Conservation (phyloP, 2,329 filamentous ascomycete species). For the Colletotrichum paranaense region DNA sequence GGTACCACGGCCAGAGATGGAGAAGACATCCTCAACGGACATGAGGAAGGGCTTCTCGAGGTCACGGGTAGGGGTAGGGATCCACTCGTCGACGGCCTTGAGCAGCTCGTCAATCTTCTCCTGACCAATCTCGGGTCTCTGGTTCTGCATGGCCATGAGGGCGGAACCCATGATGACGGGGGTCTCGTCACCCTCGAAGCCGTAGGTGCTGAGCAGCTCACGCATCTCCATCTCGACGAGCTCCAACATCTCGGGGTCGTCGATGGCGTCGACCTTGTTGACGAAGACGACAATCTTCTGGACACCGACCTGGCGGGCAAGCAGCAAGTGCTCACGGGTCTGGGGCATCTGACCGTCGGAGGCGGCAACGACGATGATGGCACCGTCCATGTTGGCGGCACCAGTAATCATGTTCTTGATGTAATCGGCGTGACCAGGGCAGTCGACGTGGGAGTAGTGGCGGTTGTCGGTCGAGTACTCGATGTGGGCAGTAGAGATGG, state of each 20-base stretch:
- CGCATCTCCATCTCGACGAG: conserved; percentile 99
- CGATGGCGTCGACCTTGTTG: conserved; percentile 98
- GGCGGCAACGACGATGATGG: conserved; percentile 97
- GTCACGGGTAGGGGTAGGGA: conserved; percentile 93
- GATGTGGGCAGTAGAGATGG: conserved; percentile 97
- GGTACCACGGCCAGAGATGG: conserved; percentile 92
- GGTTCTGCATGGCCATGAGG: conserved; percentile 90
- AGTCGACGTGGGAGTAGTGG: conserved; percentile 99
- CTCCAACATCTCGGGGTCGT: conserved; percentile 99
- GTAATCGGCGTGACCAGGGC: conserved; percentile 99
- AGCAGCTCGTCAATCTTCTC: conserved; percentile 93
- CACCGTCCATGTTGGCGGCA: conserved; percentile 99
- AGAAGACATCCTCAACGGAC: conserved; percentile 95
- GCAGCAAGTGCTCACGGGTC: conserved; percentile 96
- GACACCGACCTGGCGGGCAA: conserved; percentile 97
- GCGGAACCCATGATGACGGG: conserved; percentile 98
- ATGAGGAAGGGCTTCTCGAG: conserved; percentile 99
- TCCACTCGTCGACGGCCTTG: conserved; percentile 91
- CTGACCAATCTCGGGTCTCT: conserved; percentile 86
- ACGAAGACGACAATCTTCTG: conserved; percentile 99
- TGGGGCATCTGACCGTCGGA: conserved; percentile 99
- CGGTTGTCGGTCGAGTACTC: conserved; percentile 95
- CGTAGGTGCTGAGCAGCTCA: conserved; percentile 91
- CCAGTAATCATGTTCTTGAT: conserved; percentile 99
- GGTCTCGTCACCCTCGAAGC: conserved; percentile 97